Conservation (phyloP, 2,329 filamentous ascomycete species). For the Botrytis cinerea region DNA sequence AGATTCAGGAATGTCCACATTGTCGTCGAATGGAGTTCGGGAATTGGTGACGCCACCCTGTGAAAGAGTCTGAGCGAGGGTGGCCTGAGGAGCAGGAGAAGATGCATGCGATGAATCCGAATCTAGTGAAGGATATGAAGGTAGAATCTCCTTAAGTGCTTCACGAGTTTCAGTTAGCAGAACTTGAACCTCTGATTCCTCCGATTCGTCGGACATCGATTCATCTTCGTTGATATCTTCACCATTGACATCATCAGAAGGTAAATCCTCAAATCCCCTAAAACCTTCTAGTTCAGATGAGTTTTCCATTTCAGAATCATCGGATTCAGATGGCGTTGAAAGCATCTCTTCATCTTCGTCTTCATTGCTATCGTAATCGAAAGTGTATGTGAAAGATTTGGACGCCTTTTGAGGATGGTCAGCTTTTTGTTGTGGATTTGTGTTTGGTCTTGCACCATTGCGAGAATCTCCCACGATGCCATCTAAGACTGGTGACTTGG, state of each 20-base stretch:
- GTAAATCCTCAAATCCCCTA: not conserved
- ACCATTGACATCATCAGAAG: not conserved
- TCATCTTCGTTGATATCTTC: not conserved
- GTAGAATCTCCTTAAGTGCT: not conserved
- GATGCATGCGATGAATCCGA: not conserved
- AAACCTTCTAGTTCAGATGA: not conserved
- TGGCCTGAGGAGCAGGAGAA: not conserved
- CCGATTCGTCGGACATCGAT: conserved; percentile 9
- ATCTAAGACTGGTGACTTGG: conserved; percentile 2
- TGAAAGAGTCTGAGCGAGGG: not conserved
- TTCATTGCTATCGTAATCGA: not conserved
- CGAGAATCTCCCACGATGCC: not conserved
- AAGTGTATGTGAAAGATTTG: not conserved
- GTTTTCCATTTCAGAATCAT: not conserved
- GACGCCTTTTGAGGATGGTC: not conserved
- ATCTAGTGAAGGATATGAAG: not conserved
- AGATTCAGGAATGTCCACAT: conserved; percentile 17
- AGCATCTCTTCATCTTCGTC: conserved; percentile 24
- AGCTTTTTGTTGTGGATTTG: not conserved
- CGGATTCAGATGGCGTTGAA: not conserved
- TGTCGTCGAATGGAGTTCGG: not conserved
- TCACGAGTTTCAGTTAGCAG: not conserved
- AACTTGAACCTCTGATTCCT: not conserved
- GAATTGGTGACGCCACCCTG: not conserved
- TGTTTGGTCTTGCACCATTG: not conserved